These are phyloP conservation scores for Prunus padus DNA, from an alignment of 306 rosid genomes.

Conservation along the genomic window DNA sequence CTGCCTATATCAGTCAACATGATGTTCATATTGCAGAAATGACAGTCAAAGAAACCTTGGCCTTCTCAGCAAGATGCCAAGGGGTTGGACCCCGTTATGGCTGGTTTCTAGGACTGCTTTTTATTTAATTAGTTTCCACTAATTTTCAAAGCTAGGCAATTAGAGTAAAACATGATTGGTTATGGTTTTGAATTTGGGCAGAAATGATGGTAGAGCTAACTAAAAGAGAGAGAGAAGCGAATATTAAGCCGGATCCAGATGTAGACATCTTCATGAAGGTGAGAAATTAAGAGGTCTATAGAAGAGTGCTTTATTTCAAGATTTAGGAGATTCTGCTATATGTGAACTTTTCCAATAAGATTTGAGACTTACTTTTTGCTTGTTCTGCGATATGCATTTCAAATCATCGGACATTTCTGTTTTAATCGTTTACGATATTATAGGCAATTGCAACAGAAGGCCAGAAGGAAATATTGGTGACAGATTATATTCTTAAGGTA, in stretches of 20 bases:
- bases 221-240: conserved; percentile 22
- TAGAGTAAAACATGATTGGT: background rate
- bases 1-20: conserved; percentile 22
- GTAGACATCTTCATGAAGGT: conserved; percentile 28
- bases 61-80: conserved; percentile 26
- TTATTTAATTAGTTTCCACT: background rate
- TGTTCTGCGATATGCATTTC: background rate
- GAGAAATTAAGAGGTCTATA: background rate
- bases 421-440: background rate
- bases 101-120: background rate
- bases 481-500: conserved; percentile 24
- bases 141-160: background rate
- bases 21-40: conserved; percentile 26
- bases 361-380: no score
- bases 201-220: conserved; percentile 17
- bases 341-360: no score
- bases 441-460: conserved; percentile 13
- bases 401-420: background rate
- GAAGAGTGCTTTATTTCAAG: background rate
- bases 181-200: background rate
- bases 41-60: conserved; percentile 26
- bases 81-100: conserved; percentile 30
- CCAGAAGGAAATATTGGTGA: conserved; percentile 4
- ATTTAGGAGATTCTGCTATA: background rate
- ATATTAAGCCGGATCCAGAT: conserved; percentile 25